phyloP scores from a whole-genome alignment of 2,329 filamentous ascomycete species.

The Botrytis porri region DNA sequence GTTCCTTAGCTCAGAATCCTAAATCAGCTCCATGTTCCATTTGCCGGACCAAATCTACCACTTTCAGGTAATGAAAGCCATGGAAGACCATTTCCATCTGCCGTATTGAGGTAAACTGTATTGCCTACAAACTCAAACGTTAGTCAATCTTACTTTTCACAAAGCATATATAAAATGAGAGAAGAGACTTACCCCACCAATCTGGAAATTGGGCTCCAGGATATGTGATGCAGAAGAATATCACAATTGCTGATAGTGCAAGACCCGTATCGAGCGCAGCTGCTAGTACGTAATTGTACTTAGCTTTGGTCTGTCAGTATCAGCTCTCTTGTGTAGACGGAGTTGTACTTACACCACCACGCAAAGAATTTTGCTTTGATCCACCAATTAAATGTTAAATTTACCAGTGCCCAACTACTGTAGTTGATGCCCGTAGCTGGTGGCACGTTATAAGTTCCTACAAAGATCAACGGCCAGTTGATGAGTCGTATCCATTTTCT shows the following conservation, averaged over 20 bases:
- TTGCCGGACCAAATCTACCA: conserved; percentile 8
- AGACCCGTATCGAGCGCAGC: conserved; percentile 69
- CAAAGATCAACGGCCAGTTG: conserved; percentile 36
- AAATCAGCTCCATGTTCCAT: conserved; percentile 12
- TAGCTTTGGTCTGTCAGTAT: conserved; percentile 57
- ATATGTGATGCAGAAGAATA: conserved; percentile 67
- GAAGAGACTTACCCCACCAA: conserved; percentile 67
- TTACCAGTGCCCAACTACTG: conserved; percentile 68
- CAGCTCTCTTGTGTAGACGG: conserved; percentile 64
- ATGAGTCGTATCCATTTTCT: conserved; percentile 36
- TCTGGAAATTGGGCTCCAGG: conserved; percentile 54
- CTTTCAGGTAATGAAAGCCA: conserved; percentile 14
- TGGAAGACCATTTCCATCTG: conserved; percentile 26
- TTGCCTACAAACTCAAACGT: conserved; percentile 57
- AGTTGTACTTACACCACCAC: conserved; percentile 63
- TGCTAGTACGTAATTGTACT: conserved; percentile 74
- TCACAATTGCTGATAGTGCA: conserved; percentile 63
- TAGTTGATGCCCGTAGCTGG: conserved; percentile 71
- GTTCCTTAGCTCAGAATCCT: not conserved
- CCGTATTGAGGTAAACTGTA: conserved; percentile 30
- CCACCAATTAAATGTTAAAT: conserved; percentile 66
- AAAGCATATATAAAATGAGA: conserved; percentile 42
- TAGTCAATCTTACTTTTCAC: conserved; percentile 43
- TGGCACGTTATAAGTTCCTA: conserved; percentile 41
- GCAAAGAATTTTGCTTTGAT: conserved; percentile 61